These are phyloP conservation scores for Mycena sp. DNA, from an alignment of 1,284 basidiomycete species.

Conservation along the genomic window DNA sequence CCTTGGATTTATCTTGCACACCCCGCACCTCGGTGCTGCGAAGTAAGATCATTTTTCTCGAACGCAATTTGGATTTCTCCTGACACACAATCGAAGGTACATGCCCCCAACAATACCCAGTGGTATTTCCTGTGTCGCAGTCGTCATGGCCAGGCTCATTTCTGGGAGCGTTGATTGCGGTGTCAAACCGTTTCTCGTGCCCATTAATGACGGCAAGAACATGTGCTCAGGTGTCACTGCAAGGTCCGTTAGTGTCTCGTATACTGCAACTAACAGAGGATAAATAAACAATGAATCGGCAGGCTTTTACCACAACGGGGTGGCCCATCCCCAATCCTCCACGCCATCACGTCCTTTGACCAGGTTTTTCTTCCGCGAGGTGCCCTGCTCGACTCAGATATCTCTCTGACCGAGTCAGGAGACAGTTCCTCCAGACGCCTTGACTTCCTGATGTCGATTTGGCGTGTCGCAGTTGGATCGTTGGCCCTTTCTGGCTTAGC, in stretches of 20 bases:
- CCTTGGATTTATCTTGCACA: slow-evolving; percentile 42
- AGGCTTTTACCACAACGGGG: slow-evolving; percentile 48
- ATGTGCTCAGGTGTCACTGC: slow-evolving; percentile 40
- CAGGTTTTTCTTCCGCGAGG: slow-evolving; percentile 45
- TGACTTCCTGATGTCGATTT: slow-evolving; percentile 45
- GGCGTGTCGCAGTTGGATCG: slow-evolving; percentile 50
- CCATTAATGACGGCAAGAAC: slow-evolving; percentile 37
- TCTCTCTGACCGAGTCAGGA: slow-evolving; percentile 22
- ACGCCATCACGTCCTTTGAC: slow-evolving; percentile 51
- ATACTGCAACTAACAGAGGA: not conserved
- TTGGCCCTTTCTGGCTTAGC: slow-evolving; percentile 44
- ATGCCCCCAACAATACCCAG: slow-evolving; percentile 57
- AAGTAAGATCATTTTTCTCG: slow-evolving; percentile 17
- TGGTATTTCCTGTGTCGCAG: slow-evolving; percentile 40
- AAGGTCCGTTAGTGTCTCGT: slow-evolving; percentile 30
- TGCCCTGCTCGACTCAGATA: slow-evolving; percentile 42
- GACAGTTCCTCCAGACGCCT: slow-evolving; percentile 34
- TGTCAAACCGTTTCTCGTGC: slow-evolving; percentile 41
- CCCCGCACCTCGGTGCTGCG: slow-evolving; percentile 24
- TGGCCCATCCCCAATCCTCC: slow-evolving; percentile 47
- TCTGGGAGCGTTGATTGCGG: slow-evolving; percentile 35
- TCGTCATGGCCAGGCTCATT: slow-evolving; percentile 41
- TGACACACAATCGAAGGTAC: slow-evolving; percentile 49
- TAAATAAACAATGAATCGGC: not conserved
- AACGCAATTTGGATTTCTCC: not conserved